These are phyloP conservation scores for Stephania yunnanensis DNA, from an alignment of 164 flowering plant genomes.

Conservation along the genomic window DNA sequence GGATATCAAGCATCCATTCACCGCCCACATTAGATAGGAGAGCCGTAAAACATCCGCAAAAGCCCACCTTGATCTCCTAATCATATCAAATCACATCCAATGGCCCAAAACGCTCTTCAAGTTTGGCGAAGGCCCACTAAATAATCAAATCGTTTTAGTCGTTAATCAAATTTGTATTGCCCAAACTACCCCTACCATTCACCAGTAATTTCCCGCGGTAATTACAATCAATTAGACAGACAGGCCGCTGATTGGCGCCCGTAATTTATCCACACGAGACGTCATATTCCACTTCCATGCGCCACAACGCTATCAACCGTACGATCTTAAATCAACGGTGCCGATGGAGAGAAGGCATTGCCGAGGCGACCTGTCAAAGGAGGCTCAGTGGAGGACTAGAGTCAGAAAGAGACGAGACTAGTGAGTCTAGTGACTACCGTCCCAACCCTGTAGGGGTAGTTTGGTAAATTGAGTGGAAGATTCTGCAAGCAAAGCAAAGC, in stretches of 20 bases:
- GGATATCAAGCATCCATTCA: background rate
- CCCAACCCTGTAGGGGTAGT: background rate
- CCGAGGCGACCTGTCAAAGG: background rate
- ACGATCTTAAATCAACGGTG: background rate
- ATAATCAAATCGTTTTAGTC: too few relatives aligned
- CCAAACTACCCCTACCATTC: background rate
- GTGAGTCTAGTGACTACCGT: background rate
- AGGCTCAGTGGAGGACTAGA: too few relatives aligned
- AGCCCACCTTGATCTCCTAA: background rate
- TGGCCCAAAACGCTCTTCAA: background rate
- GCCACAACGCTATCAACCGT: background rate
- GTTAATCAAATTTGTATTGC: background rate
- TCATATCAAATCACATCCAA: background rate
- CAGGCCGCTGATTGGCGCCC: background rate
- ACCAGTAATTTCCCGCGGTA: background rate
- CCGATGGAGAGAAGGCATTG: background rate
- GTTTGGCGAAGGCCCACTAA: background rate
- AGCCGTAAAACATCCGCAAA: background rate
- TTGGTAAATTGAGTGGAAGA: constrained; percentile 4
- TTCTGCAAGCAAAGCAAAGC: background rate
- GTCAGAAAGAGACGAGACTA: background rate
- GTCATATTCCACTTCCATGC: background rate
- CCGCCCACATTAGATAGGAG: background rate
- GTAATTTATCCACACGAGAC: background rate
- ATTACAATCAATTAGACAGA: background rate